Evolutionary conservation across 2,329 filamentous ascomycete species (phyloP), one percentile per base, ranked within the genome.

Genomic region (Botrytis porri): DNA sequence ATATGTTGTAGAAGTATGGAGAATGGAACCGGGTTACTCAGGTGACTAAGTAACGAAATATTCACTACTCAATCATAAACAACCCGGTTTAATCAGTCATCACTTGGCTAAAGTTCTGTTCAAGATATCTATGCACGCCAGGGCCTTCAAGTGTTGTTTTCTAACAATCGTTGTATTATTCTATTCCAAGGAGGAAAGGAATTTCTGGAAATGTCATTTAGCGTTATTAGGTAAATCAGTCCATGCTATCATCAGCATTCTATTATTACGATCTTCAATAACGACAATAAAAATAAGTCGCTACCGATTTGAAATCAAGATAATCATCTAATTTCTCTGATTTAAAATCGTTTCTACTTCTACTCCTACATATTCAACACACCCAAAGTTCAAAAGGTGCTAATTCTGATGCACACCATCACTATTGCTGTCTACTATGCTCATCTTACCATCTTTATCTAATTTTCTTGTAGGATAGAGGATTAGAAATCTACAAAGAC

Each of bases 291-390:
- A n/a, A 51, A 29, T 3, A 16, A 16, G 51, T 29, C 6, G 4
- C 51, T 54, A 5, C 1, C 51, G 29, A 16, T 6, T n/a, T 0
- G n/a, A 3, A 4, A 16, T 2, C 0, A 16, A 7, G 1, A n/a
- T 0, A 4, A n/a, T n/a, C 25, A 14, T 54, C 4, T n/a, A 0
- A 7, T 54, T 54, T n/a, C 10, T 22, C 10, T n/a, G 1, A 3
- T 51, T 10, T 14, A 0, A 1, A n/a, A 10, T 51, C 4, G n/a
- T 51, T 14, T n/a, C 12, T 51, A n/a, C 48, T n/a, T 25, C 25
- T n/a, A n/a, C 48, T n/a, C 12, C 25, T n/a, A 51, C 10, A n/a
- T n/a, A 51, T 3, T n/a, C 10, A 51, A 14, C 22, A n/a, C 4
- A 48, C 22, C 45, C 3, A 25, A 25, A 48, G 45, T 45, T 7